These are phyloP conservation scores for Osmanthus fragrans DNA, from an alignment of 257 asterid species.

Conservation along the genomic window DNA sequence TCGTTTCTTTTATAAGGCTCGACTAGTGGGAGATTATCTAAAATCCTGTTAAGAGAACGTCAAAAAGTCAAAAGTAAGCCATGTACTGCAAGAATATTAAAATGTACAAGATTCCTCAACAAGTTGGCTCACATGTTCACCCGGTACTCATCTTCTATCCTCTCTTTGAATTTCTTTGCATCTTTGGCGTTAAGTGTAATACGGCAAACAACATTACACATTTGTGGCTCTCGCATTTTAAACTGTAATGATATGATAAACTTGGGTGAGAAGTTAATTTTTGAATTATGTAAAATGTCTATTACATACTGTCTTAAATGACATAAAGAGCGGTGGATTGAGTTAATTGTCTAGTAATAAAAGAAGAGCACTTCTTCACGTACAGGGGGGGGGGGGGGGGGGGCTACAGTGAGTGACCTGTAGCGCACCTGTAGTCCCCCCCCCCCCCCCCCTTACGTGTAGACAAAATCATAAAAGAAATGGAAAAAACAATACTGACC, in stretches of 20 bases:
- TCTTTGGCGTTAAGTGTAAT: background rate
- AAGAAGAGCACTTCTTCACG: too few species aligned
- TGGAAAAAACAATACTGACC: background rate
- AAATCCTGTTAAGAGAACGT: background rate
- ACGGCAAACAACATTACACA: slow-evolving; percentile 3
- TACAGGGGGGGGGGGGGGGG: too few species aligned
- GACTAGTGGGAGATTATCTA: background rate
- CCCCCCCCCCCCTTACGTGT: too few species aligned
- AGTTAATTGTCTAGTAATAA: background rate
- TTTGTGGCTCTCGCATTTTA: slow-evolving; percentile 3
- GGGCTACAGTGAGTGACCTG: too few species aligned
- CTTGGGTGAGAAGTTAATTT: background rate
- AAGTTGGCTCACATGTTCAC: background rate
- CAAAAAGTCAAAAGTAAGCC: background rate
- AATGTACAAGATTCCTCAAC: background rate
- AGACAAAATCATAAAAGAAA: background rate
- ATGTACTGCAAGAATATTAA: background rate
- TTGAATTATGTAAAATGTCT: background rate
- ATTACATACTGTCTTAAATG: background rate
- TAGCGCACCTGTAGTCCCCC: too few species aligned
- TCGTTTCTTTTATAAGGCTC: background rate
- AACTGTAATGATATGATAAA: background rate
- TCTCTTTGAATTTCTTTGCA: slow-evolving; percentile 6
- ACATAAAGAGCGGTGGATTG: background rate
- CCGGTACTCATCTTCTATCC: background rate